These are phyloP conservation scores for Sanguinoderma infundibulare DNA, from an alignment of 1,284 basidiomycete species.

Conservation along the genomic window DNA sequence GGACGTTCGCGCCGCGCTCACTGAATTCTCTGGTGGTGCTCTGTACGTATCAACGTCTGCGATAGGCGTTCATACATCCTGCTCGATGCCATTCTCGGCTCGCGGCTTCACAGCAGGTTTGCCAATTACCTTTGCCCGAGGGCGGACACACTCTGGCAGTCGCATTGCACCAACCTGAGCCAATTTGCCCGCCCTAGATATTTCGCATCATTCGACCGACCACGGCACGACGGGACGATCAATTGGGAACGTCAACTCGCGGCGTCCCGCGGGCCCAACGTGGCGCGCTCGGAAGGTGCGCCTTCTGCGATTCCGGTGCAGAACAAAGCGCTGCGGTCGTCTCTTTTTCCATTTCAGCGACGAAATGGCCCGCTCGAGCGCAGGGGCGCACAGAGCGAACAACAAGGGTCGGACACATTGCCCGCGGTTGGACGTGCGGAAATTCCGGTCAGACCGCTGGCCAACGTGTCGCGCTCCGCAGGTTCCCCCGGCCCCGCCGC, in stretches of 20 bases:
- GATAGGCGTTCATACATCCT: slow-evolving; percentile 12
- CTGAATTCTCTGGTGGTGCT: slow-evolving; percentile 17
- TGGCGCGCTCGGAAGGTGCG: slow-evolving; percentile 8
- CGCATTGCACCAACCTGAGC: not conserved
- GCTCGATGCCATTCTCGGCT: slow-evolving; percentile 11
- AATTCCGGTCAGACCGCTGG: not conserved
- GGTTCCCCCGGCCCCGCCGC: slow-evolving; percentile 14
- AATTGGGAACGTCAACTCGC: slow-evolving; percentile 3
- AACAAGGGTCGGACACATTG: slow-evolving; percentile 10
- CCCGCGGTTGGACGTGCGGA: slow-evolving; percentile 2
- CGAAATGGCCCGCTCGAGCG: slow-evolving; percentile 4
- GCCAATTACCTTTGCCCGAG: slow-evolving; percentile 11
- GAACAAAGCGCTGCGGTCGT: slow-evolving; percentile 1
- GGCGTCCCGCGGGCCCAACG: slow-evolving; percentile 7
- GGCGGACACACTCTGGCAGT: not conserved
- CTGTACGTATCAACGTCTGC: slow-evolving; percentile 21
- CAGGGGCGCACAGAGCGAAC: not conserved
- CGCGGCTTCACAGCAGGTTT: slow-evolving; percentile 5
- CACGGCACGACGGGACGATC: not conserved
- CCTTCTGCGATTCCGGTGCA: slow-evolving; percentile 5
- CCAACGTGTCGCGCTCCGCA: not conserved
- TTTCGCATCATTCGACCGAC: not conserved
- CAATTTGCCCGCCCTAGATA: not conserved
- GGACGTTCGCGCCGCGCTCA: slow-evolving; percentile 23
- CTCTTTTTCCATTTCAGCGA: not conserved